A percentile compares a stretch with the other conserved stretches of the same genome.
Evolutionary conservation across 1,284 basidiomycete genomes (phyloP).

Genomic region (Cutaneotrichosporon mucoides): DNA sequence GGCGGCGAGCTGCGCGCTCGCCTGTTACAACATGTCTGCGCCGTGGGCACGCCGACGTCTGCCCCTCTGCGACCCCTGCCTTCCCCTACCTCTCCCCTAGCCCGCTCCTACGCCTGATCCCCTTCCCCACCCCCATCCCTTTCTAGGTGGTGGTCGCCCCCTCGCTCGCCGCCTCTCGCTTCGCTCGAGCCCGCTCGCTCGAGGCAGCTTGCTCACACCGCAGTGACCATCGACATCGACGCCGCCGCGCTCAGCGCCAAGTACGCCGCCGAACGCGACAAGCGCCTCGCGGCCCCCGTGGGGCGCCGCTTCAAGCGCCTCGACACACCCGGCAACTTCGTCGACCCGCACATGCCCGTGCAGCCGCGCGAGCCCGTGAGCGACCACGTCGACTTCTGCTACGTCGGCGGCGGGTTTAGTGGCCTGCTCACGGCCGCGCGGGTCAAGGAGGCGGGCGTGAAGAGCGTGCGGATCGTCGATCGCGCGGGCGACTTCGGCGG

Average conservation of each 20-base stretch:
- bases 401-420: conserved; percentile 14
- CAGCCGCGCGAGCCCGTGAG: conserved; percentile 8
- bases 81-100: too few relatives aligned
- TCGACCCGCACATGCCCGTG: conserved; percentile 12
- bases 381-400: conserved; percentile 14
- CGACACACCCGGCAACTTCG: conserved; percentile 6
- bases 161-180: too few relatives aligned
- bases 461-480: conserved; percentile 10
- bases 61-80: too few relatives aligned
- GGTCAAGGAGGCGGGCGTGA: conserved; percentile 10
- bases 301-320: conserved; percentile 7
- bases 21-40: too few relatives aligned
- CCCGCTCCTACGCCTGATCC: too few relatives aligned
- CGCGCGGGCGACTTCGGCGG: conserved; percentile 14
- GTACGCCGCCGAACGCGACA: conserved; percentile 10
- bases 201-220: background rate
- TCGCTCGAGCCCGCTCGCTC: too few relatives aligned
- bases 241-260: conserved; percentile 4
- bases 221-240: conserved; percentile 1
- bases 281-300: conserved; percentile 5
- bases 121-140: too few relatives aligned
- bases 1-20: too few relatives aligned
- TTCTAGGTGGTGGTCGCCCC: too few relatives aligned
- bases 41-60: too few relatives aligned
- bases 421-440: conserved; percentile 9